Evolutionary conservation across 164 flowering plant species (phyloP), one percentile per base, ranked within the genome.

Genomic region (Vitis labrusca): DNA sequence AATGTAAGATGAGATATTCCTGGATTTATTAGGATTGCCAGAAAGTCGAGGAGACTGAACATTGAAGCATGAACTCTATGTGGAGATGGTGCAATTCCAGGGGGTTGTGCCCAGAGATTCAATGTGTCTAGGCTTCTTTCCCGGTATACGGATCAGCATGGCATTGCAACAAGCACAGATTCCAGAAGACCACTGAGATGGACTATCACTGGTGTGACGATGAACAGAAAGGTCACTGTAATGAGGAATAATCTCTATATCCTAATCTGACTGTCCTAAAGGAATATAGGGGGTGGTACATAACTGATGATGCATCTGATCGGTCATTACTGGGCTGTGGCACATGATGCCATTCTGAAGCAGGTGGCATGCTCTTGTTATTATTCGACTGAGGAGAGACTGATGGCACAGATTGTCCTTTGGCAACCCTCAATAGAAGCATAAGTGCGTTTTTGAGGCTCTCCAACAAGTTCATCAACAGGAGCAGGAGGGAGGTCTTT

Each of bases 111-210:
- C 59, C 84, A 92, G 15, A 78, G 82, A 71, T 87, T 85, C 73
- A 93, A 79, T 77, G 78, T 80, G 82, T 74, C 90, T 87, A n/a
- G 91, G 92, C 82, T 88, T 93, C 75, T 77, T 81, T 70, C 98
- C 97, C 13, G 99, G 99, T 67, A 95, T 69, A 71, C 93, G 90
- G 3, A 90, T 71, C 77, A 93, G 85, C 92, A 95, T 86, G 27
- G 91, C 98, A 82, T 94, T 97, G 66, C 79, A 94, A 66, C 98
- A 94, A 67, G 98, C 98, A 82, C 97, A 94, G 68, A 94, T 91
- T 79, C 98, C 98, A 69, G 97, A 94, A 56, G 89, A 85, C 98
- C 96, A 94, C 69, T 89, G 91, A 10, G 63, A 50, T 0, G 79
- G 78, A 23, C 56, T 81, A 59, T 69, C 79, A 23, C 73, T 59